Percentiles rank a stretch among this genome's conserved stretches.
Conservation (phyloP, 768 basidiomycete species). For the Botryobasidium botryosum region DNA sequence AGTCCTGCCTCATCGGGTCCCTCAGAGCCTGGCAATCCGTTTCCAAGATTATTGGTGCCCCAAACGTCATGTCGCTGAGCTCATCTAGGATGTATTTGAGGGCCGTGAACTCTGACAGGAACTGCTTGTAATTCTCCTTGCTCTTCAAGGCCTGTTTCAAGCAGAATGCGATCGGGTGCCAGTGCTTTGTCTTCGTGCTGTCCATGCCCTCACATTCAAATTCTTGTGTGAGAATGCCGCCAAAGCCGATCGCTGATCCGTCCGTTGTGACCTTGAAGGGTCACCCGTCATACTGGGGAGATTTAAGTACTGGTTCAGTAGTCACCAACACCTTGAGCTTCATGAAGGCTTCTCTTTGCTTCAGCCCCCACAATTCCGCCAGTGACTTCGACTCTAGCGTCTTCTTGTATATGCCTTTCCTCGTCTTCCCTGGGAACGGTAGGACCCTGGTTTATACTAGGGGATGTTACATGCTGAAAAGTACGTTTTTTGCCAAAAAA, state of each 20-base stretch:
- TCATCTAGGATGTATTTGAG: slow-evolving; percentile 20
- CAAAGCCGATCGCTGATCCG: slow-evolving; percentile 21
- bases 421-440: slow-evolving; percentile 20
- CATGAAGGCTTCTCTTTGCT: slow-evolving; percentile 15
- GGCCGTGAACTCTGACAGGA: slow-evolving; percentile 22
- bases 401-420: slow-evolving; percentile 15
- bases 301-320: slow-evolving; percentile 20
- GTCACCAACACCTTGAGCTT: slow-evolving; percentile 20
- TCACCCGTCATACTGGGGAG: slow-evolving; percentile 20
- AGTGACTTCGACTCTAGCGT: slow-evolving; percentile 15
- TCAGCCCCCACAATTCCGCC: slow-evolving; percentile 13
- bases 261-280: slow-evolving; percentile 24
- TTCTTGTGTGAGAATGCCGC: slow-evolving; percentile 19
- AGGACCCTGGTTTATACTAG: too few species aligned
- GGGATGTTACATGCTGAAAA: too few species aligned
- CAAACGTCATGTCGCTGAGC: slow-evolving; percentile 14
- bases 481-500: too few species aligned
- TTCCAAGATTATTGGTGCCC: slow-evolving; percentile 17
- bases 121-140: slow-evolving; percentile 21
- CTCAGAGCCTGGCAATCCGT: slow-evolving; percentile 25
- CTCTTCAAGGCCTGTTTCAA: slow-evolving; percentile 22
- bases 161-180: slow-evolving; percentile 21
- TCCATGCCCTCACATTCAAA: slow-evolving; percentile 14
- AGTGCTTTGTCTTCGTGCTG: slow-evolving; percentile 4
- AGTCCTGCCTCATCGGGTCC: slow-evolving; percentile 18